phyloP scores from a whole-genome alignment of 768 basidiomycete genomes.

The Boletus huronensis region DNA sequence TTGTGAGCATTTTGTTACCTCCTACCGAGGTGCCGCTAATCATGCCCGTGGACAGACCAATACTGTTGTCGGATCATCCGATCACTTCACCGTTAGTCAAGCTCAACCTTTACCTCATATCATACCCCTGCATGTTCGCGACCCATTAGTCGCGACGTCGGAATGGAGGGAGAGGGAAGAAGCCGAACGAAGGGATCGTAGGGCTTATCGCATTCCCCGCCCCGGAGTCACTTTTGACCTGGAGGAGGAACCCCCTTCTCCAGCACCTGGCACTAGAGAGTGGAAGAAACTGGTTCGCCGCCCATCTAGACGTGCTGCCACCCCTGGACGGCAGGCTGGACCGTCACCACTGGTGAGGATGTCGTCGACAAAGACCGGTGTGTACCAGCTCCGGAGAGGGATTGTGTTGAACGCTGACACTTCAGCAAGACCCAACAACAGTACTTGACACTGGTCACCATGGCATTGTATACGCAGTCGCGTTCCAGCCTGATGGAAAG shows the following conservation, averaged over 20 bases:
- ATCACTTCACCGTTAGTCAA: conserved; percentile 62
- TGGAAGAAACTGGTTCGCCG: conserved; percentile 31
- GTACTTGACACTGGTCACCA: too few species aligned
- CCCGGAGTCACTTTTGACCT: conserved; percentile 69
- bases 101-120: conserved; percentile 43
- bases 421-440: too few species aligned
- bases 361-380: background rate
- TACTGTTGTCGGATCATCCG: conserved; percentile 73
- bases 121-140: conserved; percentile 55
- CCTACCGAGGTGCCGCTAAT: background rate
- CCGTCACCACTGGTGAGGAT: background rate
- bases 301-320: conserved; percentile 25
- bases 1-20: conserved; percentile 43
- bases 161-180: conserved; percentile 72
- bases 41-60: conserved; percentile 44
- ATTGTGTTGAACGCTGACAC: too few species aligned
- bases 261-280: conserved; percentile 21
- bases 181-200: conserved; percentile 41
- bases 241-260: conserved; percentile 49
- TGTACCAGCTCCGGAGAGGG: too few species aligned
- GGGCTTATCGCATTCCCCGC: conserved; percentile 40
- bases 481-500: background rate
- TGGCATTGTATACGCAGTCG: background rate
- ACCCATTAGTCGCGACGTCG: conserved; percentile 58
- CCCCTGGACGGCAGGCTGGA: too few species aligned